A percentile compares a stretch with the other conserved stretches of the same genome.
Conservation (phyloP, 257 asterid genomes). For the Solanum chiquidenum region DNA sequence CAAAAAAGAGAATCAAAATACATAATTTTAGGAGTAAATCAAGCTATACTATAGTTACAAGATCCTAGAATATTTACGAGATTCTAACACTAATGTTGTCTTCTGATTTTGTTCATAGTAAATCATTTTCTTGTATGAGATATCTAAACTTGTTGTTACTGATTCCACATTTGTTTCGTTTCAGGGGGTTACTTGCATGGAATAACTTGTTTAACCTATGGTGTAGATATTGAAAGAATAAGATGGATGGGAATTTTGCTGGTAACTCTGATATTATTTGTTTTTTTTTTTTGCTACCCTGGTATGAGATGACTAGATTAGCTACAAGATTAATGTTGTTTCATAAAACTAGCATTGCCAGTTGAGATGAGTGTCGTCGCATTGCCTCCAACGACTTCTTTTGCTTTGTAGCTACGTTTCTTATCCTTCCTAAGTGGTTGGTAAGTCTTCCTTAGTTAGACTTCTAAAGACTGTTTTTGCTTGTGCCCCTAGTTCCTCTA, state of each 20-base stretch:
- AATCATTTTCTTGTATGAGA: not conserved
- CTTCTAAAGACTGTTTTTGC: not conserved
- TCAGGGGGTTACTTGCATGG: constrained; percentile 91
- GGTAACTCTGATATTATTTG: constrained; percentile 23
- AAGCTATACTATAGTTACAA: too few relatives aligned
- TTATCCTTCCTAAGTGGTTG: not conserved
- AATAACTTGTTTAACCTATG: constrained; percentile 62
- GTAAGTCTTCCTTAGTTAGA: not conserved
- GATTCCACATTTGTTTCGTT: constrained; percentile 5
- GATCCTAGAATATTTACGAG: too few relatives aligned
- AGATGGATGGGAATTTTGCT: constrained; percentile 71
- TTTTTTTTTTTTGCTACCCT: not conserved
- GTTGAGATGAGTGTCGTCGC: too few relatives aligned
- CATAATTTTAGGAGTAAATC: not conserved
- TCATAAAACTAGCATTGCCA: too few relatives aligned
- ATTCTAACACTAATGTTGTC: not conserved
- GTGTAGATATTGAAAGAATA: constrained; percentile 62
- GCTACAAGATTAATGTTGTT: too few relatives aligned
- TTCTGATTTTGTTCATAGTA: not conserved
- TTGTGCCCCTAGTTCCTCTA: not conserved
- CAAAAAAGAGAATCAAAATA: not conserved
- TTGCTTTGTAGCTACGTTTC: not conserved
- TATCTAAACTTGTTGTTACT: constrained; percentile 3
- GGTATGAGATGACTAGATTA: not conserved
- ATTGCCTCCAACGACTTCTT: too few relatives aligned